Conservation (phyloP, 2,329 filamentous ascomycete genomes). For the Diaporthe vexans region DNA sequence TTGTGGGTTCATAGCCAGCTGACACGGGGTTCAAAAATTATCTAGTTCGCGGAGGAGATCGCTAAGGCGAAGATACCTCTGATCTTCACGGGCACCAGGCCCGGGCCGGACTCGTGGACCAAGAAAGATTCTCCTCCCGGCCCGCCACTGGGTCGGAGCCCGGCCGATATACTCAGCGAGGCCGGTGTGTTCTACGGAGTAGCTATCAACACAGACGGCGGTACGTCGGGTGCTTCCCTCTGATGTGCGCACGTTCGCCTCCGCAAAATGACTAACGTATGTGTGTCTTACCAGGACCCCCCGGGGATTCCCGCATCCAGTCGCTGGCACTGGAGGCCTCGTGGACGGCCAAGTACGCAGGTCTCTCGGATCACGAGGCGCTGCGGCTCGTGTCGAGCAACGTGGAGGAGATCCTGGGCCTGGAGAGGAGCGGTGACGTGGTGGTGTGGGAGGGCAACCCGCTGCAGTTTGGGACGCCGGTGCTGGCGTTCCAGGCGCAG, state of each 20-base stretch:
- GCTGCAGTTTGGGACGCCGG: conserved; percentile 56
- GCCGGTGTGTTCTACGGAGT: conserved; percentile 56
- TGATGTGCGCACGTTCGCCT: too few species aligned
- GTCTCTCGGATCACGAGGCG: conserved; percentile 51
- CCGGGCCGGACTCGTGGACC: conserved; percentile 53
- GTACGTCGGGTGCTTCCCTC: neutral
- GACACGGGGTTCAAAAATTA: neutral
- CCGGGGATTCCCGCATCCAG: conserved; percentile 55
- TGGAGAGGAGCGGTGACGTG: conserved; percentile 54
- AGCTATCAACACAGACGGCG: conserved; percentile 48
- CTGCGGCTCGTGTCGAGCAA: conserved; percentile 56
- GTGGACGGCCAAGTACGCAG: conserved; percentile 58
- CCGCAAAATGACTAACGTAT: neutral
- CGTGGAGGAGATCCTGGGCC: conserved; percentile 56
- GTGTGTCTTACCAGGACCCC: conserved; percentile 42
- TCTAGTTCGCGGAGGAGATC: conserved; percentile 55
- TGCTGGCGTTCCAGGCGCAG: conserved; percentile 51
- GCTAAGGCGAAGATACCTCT: conserved; percentile 56
- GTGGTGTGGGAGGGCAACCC: conserved; percentile 61
- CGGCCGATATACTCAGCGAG: conserved; percentile 55
- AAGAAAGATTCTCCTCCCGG: conserved; percentile 55
- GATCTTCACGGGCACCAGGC: conserved; percentile 57
- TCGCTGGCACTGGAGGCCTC: conserved; percentile 55
- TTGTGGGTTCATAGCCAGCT: neutral
- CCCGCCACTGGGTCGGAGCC: conserved; percentile 56